A percentile compares a stretch with the other conserved stretches of the same genome.
phyloP scores from a whole-genome alignment of 2,329 filamentous ascomycete genomes.

The Stenocarpella maydis region DNA sequence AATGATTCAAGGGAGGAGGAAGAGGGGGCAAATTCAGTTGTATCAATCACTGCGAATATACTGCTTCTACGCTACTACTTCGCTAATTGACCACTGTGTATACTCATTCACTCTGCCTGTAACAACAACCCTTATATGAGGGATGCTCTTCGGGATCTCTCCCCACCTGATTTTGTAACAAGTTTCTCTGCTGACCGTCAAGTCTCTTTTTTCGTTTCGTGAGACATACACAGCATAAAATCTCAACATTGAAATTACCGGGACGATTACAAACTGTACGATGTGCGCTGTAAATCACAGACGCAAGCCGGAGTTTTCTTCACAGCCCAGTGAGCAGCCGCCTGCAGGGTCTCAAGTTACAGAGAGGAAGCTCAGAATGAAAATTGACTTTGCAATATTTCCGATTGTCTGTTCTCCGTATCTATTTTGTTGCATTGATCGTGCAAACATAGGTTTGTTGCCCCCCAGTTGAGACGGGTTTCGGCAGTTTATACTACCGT shows the following conservation, averaged over 20 bases:
- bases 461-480: background rate
- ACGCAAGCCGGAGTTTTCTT: background rate
- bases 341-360: too few relatives aligned
- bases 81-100: too few relatives aligned
- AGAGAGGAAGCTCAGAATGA: conserved; percentile 42
- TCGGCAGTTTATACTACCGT: background rate
- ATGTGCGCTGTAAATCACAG: too few relatives aligned
- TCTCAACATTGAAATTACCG: background rate
- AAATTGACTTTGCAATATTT: conserved; percentile 70
- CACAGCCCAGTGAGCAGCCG: background rate
- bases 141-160: background rate
- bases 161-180: too few relatives aligned
- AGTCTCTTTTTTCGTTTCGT: background rate
- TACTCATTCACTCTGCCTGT: too few relatives aligned
- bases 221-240: background rate
- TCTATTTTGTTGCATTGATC: conserved; percentile 75
- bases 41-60: too few relatives aligned
- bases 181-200: too few relatives aligned
- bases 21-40: too few relatives aligned
- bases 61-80: too few relatives aligned
- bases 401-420: conserved; percentile 71
- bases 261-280: background rate
- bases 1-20: too few relatives aligned
- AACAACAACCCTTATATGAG: too few relatives aligned
- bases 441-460: conserved; percentile 69